These are phyloP conservation scores for Porphyridium purpureum DNA, from an alignment of 23 red algal species.

Conservation along the genomic window DNA sequence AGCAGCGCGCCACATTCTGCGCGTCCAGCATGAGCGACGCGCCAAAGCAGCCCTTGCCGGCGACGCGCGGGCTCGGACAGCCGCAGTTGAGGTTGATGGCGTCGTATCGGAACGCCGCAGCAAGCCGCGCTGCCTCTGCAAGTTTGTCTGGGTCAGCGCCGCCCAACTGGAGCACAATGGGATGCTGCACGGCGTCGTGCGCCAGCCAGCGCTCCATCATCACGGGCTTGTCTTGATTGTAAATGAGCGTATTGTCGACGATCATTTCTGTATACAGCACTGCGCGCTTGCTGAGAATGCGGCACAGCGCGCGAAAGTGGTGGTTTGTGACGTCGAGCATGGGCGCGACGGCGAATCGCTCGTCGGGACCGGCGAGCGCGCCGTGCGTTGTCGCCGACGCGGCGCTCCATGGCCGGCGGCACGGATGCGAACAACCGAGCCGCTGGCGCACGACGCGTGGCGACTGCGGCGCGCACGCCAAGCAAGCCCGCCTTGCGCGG, in stretches of 20 bases:
- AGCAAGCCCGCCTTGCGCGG: no score
- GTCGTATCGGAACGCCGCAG: slow-evolving; percentile 33
- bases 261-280: slow-evolving; percentile 96
- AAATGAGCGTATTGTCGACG: slow-evolving; percentile 67
- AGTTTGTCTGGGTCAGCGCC: slow-evolving; percentile 48
- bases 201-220: slow-evolving; percentile 11
- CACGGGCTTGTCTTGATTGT: slow-evolving; percentile 43
- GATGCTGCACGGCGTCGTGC: slow-evolving; percentile 11
- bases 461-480: no score
- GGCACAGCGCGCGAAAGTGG: slow-evolving; percentile 55
- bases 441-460: no score
- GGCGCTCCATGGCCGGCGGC: no score
- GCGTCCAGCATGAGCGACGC: slow-evolving; percentile 70
- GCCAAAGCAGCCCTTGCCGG: slow-evolving; percentile 77
- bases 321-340: slow-evolving; percentile 99
- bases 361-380: no score
- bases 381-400: no score
- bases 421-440: no score
- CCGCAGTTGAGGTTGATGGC: slow-evolving; percentile 96
- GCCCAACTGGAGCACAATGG: slow-evolving; percentile 76
- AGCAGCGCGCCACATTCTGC: slow-evolving; percentile 31
- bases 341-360: slow-evolving; percentile 65
- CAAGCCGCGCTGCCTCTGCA: slow-evolving; percentile 28
- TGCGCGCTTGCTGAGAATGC: slow-evolving; percentile 57
- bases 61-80: slow-evolving; percentile 68